Evolutionary conservation across 768 basidiomycete genomes (phyloP).

Genomic region (Lactifluus echinatus): DNA sequence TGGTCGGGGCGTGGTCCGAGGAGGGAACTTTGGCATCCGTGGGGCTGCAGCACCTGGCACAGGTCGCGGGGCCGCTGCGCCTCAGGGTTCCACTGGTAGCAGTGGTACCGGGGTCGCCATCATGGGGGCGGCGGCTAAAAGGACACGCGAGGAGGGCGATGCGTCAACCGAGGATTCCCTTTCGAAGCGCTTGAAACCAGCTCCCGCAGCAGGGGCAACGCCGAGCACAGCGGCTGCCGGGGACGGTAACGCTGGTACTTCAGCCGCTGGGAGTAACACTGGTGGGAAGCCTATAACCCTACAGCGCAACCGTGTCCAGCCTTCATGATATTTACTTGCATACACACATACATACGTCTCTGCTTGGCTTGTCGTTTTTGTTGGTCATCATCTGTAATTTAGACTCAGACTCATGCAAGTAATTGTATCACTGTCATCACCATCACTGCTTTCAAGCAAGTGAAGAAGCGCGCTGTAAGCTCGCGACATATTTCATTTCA

Average conservation of each 20-base stretch:
- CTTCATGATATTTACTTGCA: constrained; percentile 23
- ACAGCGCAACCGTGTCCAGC: constrained; percentile 22
- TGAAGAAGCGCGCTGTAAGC: no score
- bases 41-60: constrained; percentile 13
- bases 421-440: constrained; percentile 5
- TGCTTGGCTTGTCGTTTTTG: background rate
- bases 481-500: no score
- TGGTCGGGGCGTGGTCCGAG: constrained; percentile 12
- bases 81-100: background rate
- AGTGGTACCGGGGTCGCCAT: constrained; percentile 11
- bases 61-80: constrained; percentile 5
- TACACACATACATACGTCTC: background rate
- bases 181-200: constrained; percentile 18
- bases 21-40: constrained; percentile 12
- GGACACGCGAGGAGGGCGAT: constrained; percentile 19
- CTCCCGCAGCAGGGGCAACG: background rate
- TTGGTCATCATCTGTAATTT: constrained; percentile 2
- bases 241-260: background rate
- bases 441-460: no score
- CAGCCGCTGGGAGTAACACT: background rate
- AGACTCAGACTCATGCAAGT: constrained; percentile 7
- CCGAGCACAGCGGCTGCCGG: background rate
- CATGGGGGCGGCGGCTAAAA: constrained; percentile 19
- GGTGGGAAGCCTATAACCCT: constrained; percentile 17
- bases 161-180: constrained; percentile 11